phyloP scores from a whole-genome alignment of 176 grass and related monocot genomes.

The Lolium multiflorum region DNA sequence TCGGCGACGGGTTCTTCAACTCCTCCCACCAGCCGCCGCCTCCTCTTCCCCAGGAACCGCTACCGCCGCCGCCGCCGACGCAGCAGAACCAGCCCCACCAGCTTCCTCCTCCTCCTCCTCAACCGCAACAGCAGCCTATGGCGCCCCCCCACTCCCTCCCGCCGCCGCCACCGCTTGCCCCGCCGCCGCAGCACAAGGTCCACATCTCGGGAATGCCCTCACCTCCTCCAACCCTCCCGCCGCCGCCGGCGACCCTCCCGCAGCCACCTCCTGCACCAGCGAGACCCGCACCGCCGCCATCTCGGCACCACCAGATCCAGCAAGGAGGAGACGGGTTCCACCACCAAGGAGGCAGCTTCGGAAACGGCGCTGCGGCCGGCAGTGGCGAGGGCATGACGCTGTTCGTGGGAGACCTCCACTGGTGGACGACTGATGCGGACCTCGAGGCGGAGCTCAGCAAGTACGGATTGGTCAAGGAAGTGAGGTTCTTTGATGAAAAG shows the following conservation, averaged over 20 bases:
- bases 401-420: slow-evolving; percentile 90
- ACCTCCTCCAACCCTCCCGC: slow-evolving; percentile 54
- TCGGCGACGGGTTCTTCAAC: slow-evolving; percentile 78
- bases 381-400: slow-evolving; percentile 60
- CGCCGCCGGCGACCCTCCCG: slow-evolving; percentile 44
- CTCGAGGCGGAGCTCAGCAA: slow-evolving; percentile 73
- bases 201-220: slow-evolving; percentile 51
- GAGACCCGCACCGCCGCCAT: slow-evolving; percentile 25
- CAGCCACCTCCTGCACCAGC: slow-evolving; percentile 35
- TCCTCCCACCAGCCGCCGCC: slow-evolving; percentile 42
- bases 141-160: slow-evolving; percentile 12
- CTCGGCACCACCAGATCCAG: slow-evolving; percentile 60
- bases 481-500: slow-evolving; percentile 93
- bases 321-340: slow-evolving; percentile 65
- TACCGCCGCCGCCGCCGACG: slow-evolving; percentile 20
- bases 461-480: slow-evolving; percentile 84
- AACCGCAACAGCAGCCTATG: slow-evolving; percentile 22
- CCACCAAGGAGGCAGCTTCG: slow-evolving; percentile 58
- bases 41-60: neutral
- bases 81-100: slow-evolving; percentile 35
- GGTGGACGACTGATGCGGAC: slow-evolving; percentile 95
- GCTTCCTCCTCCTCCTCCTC: slow-evolving; percentile 32
- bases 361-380: slow-evolving; percentile 34
- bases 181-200: slow-evolving; percentile 53
- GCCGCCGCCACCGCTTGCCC: slow-evolving; percentile 26